Conservation (phyloP, 768 basidiomycete genomes). For the Udeniomyces megalosporus region DNA sequence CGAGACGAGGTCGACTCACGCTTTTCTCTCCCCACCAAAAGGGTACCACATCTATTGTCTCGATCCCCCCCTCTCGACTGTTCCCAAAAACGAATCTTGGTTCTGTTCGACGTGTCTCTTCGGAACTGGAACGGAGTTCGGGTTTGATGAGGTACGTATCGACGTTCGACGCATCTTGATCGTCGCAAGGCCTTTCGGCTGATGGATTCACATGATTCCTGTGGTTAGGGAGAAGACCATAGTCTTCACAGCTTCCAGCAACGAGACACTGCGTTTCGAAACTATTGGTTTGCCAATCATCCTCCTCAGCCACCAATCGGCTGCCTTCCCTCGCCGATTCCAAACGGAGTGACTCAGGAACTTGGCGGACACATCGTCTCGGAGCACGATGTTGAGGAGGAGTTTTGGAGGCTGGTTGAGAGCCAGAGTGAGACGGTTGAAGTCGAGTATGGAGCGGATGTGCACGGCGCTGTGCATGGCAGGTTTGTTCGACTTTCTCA, state of each 20-base stretch:
- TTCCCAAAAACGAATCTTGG: constrained; percentile 83
- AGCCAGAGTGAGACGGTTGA: constrained; percentile 80
- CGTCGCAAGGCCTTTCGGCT: no score
- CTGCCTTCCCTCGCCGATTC: neutral
- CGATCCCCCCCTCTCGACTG: constrained; percentile 64
- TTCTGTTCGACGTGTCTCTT: constrained; percentile 84
- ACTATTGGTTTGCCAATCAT: constrained; percentile 65
- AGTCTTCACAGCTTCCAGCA: constrained; percentile 78
- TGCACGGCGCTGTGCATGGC: constrained; percentile 92
- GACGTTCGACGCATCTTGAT: no score
- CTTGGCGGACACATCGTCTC: constrained; percentile 39
- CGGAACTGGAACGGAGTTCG: constrained; percentile 85
- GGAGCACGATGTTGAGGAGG: constrained; percentile 79
- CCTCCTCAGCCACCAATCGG: neutral
- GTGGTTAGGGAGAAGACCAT: constrained; percentile 63
- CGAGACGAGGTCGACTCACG: neutral
- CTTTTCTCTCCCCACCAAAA: constrained; percentile 24
- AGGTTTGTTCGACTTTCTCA: constrained; percentile 48
- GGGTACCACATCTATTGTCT: constrained; percentile 97
- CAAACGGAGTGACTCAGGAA: constrained; percentile 15
- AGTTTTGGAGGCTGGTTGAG: constrained; percentile 95
- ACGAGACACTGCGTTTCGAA: constrained; percentile 73
- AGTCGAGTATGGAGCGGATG: constrained; percentile 97
- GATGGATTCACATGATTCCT: no score
- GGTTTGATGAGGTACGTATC: constrained; percentile 57